These are phyloP conservation scores for Biscogniauxia marginata DNA, from an alignment of 2,329 filamentous ascomycete genomes.

Conservation along the genomic window DNA sequence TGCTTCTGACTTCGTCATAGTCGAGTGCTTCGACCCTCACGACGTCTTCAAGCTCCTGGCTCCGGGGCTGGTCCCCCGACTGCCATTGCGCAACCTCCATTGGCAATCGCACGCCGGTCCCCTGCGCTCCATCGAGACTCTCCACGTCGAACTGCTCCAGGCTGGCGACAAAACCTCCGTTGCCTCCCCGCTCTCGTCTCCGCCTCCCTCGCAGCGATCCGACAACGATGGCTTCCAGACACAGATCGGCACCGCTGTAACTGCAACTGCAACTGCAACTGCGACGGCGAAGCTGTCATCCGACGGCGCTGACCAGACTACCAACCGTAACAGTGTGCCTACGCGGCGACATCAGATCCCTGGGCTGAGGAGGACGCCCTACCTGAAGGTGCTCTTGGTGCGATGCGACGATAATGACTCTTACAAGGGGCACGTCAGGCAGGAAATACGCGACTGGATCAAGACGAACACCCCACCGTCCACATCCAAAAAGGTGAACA, in stretches of 20 bases:
- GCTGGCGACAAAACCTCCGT: constrained; percentile 45
- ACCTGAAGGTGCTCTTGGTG: constrained; percentile 85
- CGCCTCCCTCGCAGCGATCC: constrained; percentile 32
- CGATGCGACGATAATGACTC: constrained; percentile 94
- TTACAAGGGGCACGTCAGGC: constrained; percentile 78
- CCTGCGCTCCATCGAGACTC: constrained; percentile 85
- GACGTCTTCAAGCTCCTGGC: constrained; percentile 81
- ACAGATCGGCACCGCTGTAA: constrained; percentile 37
- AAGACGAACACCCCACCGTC: constrained; percentile 68
- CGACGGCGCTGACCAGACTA: constrained; percentile 37
- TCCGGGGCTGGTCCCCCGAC: constrained; percentile 70
- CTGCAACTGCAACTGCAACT: too few species aligned
- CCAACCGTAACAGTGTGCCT: constrained; percentile 36
- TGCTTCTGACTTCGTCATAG: constrained; percentile 44
- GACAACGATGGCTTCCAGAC: constrained; percentile 62
- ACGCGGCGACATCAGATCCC: constrained; percentile 90
- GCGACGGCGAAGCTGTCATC: constrained; percentile 23
- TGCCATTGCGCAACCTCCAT: constrained; percentile 88
- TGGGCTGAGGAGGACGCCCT: constrained; percentile 86
- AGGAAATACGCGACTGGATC: constrained; percentile 87
- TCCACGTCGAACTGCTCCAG: constrained; percentile 85
- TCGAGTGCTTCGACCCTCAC: constrained; percentile 95
- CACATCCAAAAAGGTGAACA: constrained; percentile 58
- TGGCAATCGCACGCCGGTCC: constrained; percentile 96
- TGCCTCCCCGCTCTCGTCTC: constrained; percentile 36